A percentile compares a stretch with the other conserved stretches of the same genome.
phyloP scores from a whole-genome alignment of 805 yeast genomes.

The Wickerhamomyces alni region DNA sequence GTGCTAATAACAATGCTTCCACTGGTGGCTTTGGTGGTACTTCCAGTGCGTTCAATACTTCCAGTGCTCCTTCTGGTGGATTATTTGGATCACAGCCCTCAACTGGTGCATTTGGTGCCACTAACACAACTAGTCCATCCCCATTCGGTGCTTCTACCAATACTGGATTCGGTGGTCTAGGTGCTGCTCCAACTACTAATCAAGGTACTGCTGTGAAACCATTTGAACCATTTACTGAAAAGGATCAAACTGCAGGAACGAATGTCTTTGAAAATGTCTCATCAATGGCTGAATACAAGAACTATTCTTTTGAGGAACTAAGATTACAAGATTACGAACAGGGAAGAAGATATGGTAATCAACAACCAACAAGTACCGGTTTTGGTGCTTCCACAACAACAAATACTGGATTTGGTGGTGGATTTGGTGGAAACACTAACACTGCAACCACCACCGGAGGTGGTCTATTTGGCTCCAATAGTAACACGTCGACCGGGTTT shows the following conservation, averaged over 20 bases:
- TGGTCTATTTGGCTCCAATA: too few relatives aligned
- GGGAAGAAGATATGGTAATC: conserved; percentile 55
- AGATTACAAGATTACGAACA: conserved; percentile 83
- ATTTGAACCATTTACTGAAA: conserved; percentile 63
- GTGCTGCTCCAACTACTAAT: conserved; percentile 26
- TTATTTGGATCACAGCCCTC: conserved; percentile 22
- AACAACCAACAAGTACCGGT: conserved; percentile 3
- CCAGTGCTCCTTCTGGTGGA: conserved; percentile 19
- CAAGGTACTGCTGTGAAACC: conserved; percentile 73
- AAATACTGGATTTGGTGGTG: conserved; percentile 11
- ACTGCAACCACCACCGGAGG: too few relatives aligned
- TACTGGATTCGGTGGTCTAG: conserved; percentile 21
- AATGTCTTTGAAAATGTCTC: conserved; percentile 68
- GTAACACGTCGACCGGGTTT: too few relatives aligned
- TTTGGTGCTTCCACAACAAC: conserved; percentile 19
- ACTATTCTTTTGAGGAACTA: conserved; percentile 80
- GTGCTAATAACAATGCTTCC: conserved; percentile 18
- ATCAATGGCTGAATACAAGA: conserved; percentile 86
- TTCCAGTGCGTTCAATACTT: conserved; percentile 24
- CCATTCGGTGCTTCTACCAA: conserved; percentile 9
- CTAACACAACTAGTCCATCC: conserved; percentile 6
- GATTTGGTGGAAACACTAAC: conserved; percentile 24
- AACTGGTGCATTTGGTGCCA: conserved; percentile 27
- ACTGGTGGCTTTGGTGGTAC: conserved; percentile 3
- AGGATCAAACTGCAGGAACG: conserved; percentile 55